Evolutionary conservation across 1,284 basidiomycete genomes (phyloP), one percentile per base, ranked within the genome.

Genomic region (Naganishia sp.): DNA sequence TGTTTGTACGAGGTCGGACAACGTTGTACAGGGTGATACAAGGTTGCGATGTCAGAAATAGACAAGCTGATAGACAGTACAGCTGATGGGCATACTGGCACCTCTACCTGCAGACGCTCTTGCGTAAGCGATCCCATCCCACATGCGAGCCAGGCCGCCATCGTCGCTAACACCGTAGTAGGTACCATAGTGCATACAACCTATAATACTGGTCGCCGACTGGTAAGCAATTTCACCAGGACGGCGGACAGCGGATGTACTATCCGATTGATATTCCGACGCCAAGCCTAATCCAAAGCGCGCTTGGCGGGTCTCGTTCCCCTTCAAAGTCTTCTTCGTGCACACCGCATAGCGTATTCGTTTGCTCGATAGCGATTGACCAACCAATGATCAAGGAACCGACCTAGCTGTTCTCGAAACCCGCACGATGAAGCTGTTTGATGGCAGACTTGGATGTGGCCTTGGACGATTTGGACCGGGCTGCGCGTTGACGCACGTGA

Each of bases 281-380:
- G 55, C 55, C 55, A 57, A 57, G 55, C 55, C 55, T 6, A 57
- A 43, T 6, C 9, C 43, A 7, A 42, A 57, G 55, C 31, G 21
- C 23, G 25, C 42, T 43, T 57, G 45, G 55, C 42, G 42, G 35
- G 42, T 46, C 10, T 9, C 45, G 28, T 43, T 57, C 25, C 42
- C 46, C 55, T 17, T 18, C 21, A 9, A 31, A 3, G n/a, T 25
- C 50, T 23, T 23, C 28, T 32, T 54, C 35, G 31, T 23, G 4
- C 10, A 21, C 21, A 28, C 5, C 6, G 23, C 11, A 46, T n/a
- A 18, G 45, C 35, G 35, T 39, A 1, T 13, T 39, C 35, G 7
- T 5, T 18, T 28, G 28, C 28, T 28, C 11, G 25, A 23, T 50
- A 15, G 23, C 25, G 49, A 9, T 28, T 28, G 21, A 13, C 6